Evolutionary conservation across 306 rosid species (phyloP).

Genomic region (Corylus heterophylla): DNA sequence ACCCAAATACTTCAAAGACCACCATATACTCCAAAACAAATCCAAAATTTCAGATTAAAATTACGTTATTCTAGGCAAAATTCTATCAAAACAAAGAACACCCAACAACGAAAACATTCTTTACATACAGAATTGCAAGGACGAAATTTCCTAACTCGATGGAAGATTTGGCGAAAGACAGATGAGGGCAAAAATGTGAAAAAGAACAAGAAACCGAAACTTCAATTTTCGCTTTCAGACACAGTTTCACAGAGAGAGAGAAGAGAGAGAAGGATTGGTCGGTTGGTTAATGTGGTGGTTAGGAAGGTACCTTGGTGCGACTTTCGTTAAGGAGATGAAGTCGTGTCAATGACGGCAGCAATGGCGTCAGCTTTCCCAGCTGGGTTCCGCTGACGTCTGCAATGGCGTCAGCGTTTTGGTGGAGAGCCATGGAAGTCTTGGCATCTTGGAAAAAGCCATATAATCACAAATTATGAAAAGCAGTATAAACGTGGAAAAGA

Average conservation of each 20-base stretch:
- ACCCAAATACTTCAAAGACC: neutral
- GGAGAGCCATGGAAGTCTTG: neutral
- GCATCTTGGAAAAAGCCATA: neutral
- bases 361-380: conserved; percentile 56
- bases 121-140: neutral
- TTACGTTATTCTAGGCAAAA: neutral
- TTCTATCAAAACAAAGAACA: neutral
- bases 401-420: conserved; percentile 37
- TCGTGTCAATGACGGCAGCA: conserved; percentile 54
- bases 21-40: neutral
- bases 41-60: neutral
- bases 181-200: conserved; percentile 4
- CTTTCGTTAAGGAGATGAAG: conserved; percentile 50
- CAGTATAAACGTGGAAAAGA: too few species aligned
- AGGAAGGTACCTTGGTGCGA: neutral
- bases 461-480: too few species aligned
- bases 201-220: conserved; percentile 25
- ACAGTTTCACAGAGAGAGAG: conserved; percentile 13
- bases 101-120: conserved; percentile 20
- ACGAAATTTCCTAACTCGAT: neutral
- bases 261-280: conserved; percentile 7
- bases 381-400: conserved; percentile 46
- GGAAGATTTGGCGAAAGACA: conserved; percentile 15
- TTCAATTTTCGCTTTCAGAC: conserved; percentile 53
- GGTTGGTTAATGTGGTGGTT: neutral